Conservation (phyloP, 768 basidiomycete genomes). For the Tephrocybe sp. region DNA sequence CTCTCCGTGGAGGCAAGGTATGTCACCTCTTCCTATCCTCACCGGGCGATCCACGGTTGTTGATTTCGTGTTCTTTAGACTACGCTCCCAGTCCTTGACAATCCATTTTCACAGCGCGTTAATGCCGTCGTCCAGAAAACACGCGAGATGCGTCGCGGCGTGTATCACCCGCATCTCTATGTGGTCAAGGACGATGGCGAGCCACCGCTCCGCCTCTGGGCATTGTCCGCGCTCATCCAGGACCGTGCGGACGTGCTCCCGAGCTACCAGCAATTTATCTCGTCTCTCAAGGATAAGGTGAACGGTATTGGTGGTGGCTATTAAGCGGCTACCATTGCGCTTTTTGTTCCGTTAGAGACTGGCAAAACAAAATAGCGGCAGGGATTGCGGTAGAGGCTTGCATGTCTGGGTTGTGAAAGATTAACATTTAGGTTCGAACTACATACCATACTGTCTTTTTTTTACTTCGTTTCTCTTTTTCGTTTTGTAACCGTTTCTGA, state of each 20-base stretch:
- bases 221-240: slow-evolving; percentile 83
- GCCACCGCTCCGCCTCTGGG: slow-evolving; percentile 92
- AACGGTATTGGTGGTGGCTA: slow-evolving; percentile 22
- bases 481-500: slow-evolving; percentile 14
- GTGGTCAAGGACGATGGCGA: slow-evolving; percentile 98
- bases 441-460: slow-evolving; percentile 15
- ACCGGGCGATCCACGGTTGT: neutral
- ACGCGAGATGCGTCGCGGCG: slow-evolving; percentile 88
- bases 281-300: slow-evolving; percentile 76
- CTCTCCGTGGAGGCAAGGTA: slow-evolving; percentile 92
- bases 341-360: neutral
- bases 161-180: slow-evolving; percentile 92
- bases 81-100: slow-evolving; percentile 88
- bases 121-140: slow-evolving; percentile 94
- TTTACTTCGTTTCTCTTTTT: slow-evolving; percentile 1
- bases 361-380: neutral
- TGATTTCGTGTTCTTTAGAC: slow-evolving; percentile 41
- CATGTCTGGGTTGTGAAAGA: slow-evolving; percentile 8
- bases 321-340: slow-evolving; percentile 4
- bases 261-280: slow-evolving; percentile 94
- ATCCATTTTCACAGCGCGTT: slow-evolving; percentile 92
- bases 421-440: slow-evolving; percentile 15
- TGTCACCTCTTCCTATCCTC: slow-evolving; percentile 15
- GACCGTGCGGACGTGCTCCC: slow-evolving; percentile 93
- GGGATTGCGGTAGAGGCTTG: slow-evolving; percentile 11